Conservation (phyloP, 805 yeast genomes). For the Monosporozyma siamensis region DNA sequence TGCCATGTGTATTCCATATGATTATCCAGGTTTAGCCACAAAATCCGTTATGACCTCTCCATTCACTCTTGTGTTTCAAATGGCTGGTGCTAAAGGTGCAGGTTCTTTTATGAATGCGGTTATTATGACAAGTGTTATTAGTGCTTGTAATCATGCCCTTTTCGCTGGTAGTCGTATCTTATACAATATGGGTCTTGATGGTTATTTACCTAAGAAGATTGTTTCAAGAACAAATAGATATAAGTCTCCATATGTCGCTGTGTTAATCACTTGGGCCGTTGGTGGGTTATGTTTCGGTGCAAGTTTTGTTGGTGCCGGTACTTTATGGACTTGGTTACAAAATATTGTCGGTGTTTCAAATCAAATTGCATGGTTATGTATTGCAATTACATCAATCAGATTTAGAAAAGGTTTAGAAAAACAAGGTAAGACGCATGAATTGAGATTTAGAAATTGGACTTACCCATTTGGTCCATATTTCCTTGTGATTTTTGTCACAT, state of each 20-base stretch:
- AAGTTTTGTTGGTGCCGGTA: conserved; percentile 45
- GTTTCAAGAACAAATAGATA: conserved; percentile 36
- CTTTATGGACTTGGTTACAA: conserved; percentile 46
- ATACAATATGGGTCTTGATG: conserved; percentile 42
- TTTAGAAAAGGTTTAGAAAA: conserved; percentile 38
- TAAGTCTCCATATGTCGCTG: conserved; percentile 42
- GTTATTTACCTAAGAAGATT: conserved; percentile 23
- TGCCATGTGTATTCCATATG: conserved; percentile 50
- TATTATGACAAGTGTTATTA: conserved; percentile 44
- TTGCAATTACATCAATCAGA: conserved; percentile 41
- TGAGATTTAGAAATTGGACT: conserved; percentile 40
- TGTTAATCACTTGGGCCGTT: conserved; percentile 40
- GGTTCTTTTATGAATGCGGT: conserved; percentile 44
- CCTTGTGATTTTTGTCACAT: conserved; percentile 34
- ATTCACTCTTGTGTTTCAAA: conserved; percentile 38
- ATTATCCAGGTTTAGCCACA: conserved; percentile 37
- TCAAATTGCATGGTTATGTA: conserved; percentile 42
- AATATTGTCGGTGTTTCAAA: conserved; percentile 45
- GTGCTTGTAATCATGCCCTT: conserved; percentile 47
- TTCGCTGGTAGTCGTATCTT: conserved; percentile 43
- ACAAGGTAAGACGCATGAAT: conserved; percentile 37
- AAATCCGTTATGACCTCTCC: conserved; percentile 35
- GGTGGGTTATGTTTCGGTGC: conserved; percentile 56
- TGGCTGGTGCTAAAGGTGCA: conserved; percentile 46
- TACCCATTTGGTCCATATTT: conserved; percentile 44